Conservation (phyloP, 1,139 yeast genomes). For the Pichia sp. region DNA sequence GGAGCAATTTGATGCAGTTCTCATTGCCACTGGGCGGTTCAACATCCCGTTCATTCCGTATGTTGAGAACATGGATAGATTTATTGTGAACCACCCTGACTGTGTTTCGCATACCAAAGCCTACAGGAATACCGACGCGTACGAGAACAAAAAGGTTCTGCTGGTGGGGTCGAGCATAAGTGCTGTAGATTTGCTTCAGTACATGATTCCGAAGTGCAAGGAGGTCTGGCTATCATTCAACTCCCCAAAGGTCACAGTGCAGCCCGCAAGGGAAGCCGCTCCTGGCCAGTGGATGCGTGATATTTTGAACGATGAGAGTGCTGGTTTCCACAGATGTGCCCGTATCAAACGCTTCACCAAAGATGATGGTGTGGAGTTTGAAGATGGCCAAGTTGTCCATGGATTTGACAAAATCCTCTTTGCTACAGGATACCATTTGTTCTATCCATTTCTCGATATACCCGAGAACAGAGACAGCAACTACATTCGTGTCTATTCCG, state of each 20-base stretch:
- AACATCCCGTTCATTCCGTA: conserved; percentile 45
- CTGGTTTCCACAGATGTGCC: not conserved
- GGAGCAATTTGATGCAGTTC: conserved; percentile 41
- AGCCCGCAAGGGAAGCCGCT: not conserved
- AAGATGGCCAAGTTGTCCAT: conserved; percentile 34
- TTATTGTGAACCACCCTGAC: conserved; percentile 34
- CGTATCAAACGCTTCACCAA: conserved; percentile 18
- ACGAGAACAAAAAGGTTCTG: conserved; percentile 41
- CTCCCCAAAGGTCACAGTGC: not conserved
- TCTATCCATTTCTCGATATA: conserved; percentile 37
- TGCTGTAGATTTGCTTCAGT: conserved; percentile 49
- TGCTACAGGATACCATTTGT: conserved; percentile 45
- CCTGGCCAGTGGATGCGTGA: conserved; percentile 4
- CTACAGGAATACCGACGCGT: conserved; percentile 36
- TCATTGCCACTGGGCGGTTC: conserved; percentile 44
- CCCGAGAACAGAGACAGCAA: conserved; percentile 23
- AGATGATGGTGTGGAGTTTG: conserved; percentile 30
- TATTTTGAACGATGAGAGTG: conserved; percentile 1
- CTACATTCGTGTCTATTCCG: conserved; percentile 24
- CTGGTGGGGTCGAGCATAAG: conserved; percentile 50
- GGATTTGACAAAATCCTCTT: conserved; percentile 40
- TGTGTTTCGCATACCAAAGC: conserved; percentile 43
- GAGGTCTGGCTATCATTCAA: conserved; percentile 1
- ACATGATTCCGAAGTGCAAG: conserved; percentile 39
- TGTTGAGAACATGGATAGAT: conserved; percentile 40